phyloP scores from a whole-genome alignment of 2,329 filamentous ascomycete species.

The Moelleriella libera region DNA sequence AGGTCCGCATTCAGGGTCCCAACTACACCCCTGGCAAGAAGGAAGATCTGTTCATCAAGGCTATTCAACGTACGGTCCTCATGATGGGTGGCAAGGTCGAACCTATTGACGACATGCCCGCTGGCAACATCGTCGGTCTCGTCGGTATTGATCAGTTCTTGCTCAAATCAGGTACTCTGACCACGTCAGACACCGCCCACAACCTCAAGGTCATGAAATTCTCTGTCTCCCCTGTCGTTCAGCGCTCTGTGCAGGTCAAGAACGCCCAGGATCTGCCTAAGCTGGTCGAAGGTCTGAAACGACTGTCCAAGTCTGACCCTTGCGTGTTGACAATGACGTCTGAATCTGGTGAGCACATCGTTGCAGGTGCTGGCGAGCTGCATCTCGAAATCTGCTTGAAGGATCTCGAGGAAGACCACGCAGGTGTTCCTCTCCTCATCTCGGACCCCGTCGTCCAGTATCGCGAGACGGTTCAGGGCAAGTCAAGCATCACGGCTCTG shows the following conservation, averaged over 20 bases:
- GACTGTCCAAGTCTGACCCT: constrained; percentile 99
- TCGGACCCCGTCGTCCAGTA: constrained; percentile 97
- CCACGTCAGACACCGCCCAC: constrained; percentile 93
- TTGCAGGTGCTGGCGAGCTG: constrained; percentile 97
- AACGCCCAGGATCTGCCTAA: constrained; percentile 99
- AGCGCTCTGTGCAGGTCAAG: constrained; percentile 98
- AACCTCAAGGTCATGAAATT: constrained; percentile 99
- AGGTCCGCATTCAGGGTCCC: constrained; percentile 99
- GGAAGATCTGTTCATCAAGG: constrained; percentile 98
- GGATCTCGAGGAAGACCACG: constrained; percentile 99
- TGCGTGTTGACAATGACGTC: constrained; percentile 85
- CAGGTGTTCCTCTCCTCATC: constrained; percentile 92
- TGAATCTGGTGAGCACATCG: constrained; percentile 95
- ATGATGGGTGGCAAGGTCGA: constrained; percentile 99
- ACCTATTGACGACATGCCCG: constrained; percentile 96
- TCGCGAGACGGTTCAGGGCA: constrained; percentile 81
- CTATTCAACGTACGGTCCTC: constrained; percentile 97
- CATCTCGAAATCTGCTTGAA: constrained; percentile 99
- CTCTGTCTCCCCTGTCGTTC: constrained; percentile 98
- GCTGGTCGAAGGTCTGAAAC: constrained; percentile 99
- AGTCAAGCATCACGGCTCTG: constrained; percentile 88
- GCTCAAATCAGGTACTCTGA: constrained; percentile 99
- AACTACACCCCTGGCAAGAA: constrained; percentile 98
- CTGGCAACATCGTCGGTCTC: constrained; percentile 98
- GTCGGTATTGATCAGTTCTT: constrained; percentile 99